Percentiles rank a stretch among this genome's conserved stretches.
Evolutionary conservation across 164 flowering plant species (phyloP).

Genomic region (Vitis riparia): DNA sequence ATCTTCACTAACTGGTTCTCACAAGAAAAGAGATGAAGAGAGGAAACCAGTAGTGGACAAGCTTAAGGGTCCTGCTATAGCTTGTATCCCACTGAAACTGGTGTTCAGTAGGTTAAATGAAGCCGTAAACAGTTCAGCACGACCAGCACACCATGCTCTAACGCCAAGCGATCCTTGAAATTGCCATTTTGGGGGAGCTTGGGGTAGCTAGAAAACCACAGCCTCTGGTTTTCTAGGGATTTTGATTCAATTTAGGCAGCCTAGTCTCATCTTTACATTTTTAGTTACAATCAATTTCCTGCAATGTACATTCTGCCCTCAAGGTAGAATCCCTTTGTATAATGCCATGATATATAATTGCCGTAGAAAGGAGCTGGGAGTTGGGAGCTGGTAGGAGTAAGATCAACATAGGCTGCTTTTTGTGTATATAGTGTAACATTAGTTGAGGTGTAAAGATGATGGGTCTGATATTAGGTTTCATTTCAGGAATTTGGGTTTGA

Average conservation of each 20-base stretch:
- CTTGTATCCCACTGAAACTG: slow-evolving; percentile 77
- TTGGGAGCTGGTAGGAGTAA: slow-evolving; percentile 3
- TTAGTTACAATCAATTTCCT: slow-evolving; percentile 4
- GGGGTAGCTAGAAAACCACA: not conserved
- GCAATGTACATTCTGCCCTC: slow-evolving; percentile 18
- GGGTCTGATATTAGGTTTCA: slow-evolving; percentile 20
- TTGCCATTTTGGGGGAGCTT: slow-evolving; percentile 1
- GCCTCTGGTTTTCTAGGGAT: slow-evolving; percentile 1
- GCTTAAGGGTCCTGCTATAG: slow-evolving; percentile 42
- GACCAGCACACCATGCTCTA: slow-evolving; percentile 24
- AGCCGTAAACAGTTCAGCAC: slow-evolving; percentile 50
- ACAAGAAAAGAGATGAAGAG: slow-evolving; percentile 26
- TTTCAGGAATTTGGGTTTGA: slow-evolving; percentile 16
- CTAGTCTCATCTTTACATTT: slow-evolving; percentile 10
- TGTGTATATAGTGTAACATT: slow-evolving; percentile 44
- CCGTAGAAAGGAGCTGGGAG: slow-evolving; percentile 15
- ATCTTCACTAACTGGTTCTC: slow-evolving; percentile 56
- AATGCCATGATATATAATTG: slow-evolving; percentile 14
- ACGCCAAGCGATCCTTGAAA: slow-evolving; percentile 16
- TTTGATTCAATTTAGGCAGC: slow-evolving; percentile 8
- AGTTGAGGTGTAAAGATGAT: slow-evolving; percentile 38
- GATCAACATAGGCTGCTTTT: slow-evolving; percentile 21
- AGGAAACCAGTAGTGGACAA: slow-evolving; percentile 42
- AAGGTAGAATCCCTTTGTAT: slow-evolving; percentile 12
- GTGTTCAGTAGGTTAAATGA: slow-evolving; percentile 88